phyloP scores from a whole-genome alignment of 2,329 filamentous ascomycete species.

The Nemania sp. region DNA sequence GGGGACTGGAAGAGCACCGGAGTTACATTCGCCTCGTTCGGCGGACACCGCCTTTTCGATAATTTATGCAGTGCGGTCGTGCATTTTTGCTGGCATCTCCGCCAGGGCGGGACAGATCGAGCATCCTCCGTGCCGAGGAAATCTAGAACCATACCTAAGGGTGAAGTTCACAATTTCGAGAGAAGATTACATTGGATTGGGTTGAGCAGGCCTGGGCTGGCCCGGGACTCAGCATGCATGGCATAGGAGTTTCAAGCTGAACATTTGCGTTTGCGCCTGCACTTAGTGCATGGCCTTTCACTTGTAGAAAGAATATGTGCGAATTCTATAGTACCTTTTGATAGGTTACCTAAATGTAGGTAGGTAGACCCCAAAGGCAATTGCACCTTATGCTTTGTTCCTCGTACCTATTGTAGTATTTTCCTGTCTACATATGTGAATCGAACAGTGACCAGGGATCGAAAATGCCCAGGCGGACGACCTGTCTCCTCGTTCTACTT shows the following conservation, averaged over 20 bases:
- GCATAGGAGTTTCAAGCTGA: constrained; percentile 11
- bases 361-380: no score
- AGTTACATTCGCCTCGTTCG: constrained; percentile 25
- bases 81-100: background rate
- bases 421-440: background rate
- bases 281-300: no score
- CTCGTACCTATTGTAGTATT: background rate
- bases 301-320: constrained; percentile 18
- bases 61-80: background rate
- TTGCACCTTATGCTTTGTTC: constrained; percentile 15
- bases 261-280: background rate
- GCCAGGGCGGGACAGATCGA: background rate
- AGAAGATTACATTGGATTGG: background rate
- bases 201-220: background rate
- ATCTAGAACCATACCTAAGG: constrained; percentile 5
- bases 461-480: constrained; percentile 7
- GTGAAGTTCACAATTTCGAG: background rate
- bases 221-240: constrained; percentile 8
- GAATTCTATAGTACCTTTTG: constrained; percentile 28
- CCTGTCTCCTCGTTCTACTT: constrained; percentile 4
- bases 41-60: constrained; percentile 7
- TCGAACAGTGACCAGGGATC: background rate
- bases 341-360: no score
- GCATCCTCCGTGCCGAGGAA: constrained; percentile 4
- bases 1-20: constrained; percentile 7